Conservation (phyloP, 1,284 basidiomycete genomes). For the Bjerkandera adusta region DNA sequence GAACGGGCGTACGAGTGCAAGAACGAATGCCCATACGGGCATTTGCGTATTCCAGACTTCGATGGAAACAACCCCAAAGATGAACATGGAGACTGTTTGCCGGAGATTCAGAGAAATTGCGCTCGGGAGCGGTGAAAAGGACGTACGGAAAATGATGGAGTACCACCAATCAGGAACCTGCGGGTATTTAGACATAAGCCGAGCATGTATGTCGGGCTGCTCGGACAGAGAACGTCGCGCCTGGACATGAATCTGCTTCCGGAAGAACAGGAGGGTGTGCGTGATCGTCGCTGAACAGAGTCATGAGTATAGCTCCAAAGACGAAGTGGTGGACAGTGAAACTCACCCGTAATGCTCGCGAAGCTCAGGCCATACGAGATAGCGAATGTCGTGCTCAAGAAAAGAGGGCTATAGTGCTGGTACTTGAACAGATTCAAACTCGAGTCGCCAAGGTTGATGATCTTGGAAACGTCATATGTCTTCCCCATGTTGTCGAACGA, state of each 20-base stretch:
- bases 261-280: slow-evolving; percentile 82
- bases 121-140: not conserved
- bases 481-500: slow-evolving; percentile 58
- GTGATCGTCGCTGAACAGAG: slow-evolving; percentile 43
- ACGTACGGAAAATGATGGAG: slow-evolving; percentile 41
- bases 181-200: slow-evolving; percentile 77
- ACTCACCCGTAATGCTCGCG: slow-evolving; percentile 45
- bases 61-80: slow-evolving; percentile 66
- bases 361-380: slow-evolving; percentile 62
- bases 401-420: slow-evolving; percentile 56
- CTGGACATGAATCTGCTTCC: slow-evolving; percentile 72
- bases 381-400: slow-evolving; percentile 68
- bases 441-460: slow-evolving; percentile 29
- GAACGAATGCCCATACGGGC: slow-evolving; percentile 59
- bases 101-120: not conserved
- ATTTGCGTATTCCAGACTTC: slow-evolving; percentile 67
- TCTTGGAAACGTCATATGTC: slow-evolving; percentile 55
- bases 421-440: slow-evolving; percentile 38
- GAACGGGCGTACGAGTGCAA: slow-evolving; percentile 33
- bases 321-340: not conserved
- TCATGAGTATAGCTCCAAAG: not conserved
- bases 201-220: slow-evolving; percentile 83
- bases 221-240: slow-evolving; percentile 64
- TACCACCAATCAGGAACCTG: slow-evolving; percentile 78
- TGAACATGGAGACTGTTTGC: slow-evolving; percentile 43